Evolutionary conservation across 805 yeast species (phyloP).

Genomic region (Peterozyma xylosa): DNA sequence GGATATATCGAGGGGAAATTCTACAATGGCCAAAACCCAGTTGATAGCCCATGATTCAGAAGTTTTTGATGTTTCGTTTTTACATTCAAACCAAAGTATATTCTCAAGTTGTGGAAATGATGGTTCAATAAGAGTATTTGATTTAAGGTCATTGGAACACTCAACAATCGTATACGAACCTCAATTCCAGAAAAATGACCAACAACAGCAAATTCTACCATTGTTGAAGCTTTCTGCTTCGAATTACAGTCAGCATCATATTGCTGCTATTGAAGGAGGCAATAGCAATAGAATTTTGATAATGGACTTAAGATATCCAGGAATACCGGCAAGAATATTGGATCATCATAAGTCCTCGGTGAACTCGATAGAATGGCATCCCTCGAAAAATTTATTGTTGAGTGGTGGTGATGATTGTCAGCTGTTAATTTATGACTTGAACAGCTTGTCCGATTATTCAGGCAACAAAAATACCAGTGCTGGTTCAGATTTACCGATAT

Average conservation of each 20-base stretch:
- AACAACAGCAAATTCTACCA: conserved; percentile 28
- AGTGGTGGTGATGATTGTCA: conserved; percentile 73
- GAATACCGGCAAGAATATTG: conserved; percentile 64
- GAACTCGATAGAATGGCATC: conserved; percentile 82
- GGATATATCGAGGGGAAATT: conserved; percentile 59
- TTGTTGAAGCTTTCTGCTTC: conserved; percentile 72
- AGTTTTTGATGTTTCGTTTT: conserved; percentile 85
- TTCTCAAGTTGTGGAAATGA: conserved; percentile 94
- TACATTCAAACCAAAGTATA: conserved; percentile 63
- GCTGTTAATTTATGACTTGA: conserved; percentile 61
- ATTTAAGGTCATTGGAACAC: conserved; percentile 81
- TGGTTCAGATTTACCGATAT: conserved; percentile 21
- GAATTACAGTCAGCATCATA: conserved; percentile 69
- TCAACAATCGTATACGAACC: conserved; percentile 93
- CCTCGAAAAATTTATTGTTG: conserved; percentile 51
- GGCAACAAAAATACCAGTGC: background rate
- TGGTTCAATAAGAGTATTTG: conserved; percentile 91
- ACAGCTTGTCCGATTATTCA: conserved; percentile 13
- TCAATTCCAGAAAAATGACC: conserved; percentile 17
- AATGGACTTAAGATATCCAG: conserved; percentile 84
- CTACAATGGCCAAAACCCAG: conserved; percentile 76
- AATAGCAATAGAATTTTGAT: conserved; percentile 59
- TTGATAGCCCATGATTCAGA: conserved; percentile 94
- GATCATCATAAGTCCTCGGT: conserved; percentile 63
- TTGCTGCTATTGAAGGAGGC: conserved; percentile 70